Conservation (phyloP, 495 filamentous ascomycete species). For the Pyrenopolyporus hunteri region DNA sequence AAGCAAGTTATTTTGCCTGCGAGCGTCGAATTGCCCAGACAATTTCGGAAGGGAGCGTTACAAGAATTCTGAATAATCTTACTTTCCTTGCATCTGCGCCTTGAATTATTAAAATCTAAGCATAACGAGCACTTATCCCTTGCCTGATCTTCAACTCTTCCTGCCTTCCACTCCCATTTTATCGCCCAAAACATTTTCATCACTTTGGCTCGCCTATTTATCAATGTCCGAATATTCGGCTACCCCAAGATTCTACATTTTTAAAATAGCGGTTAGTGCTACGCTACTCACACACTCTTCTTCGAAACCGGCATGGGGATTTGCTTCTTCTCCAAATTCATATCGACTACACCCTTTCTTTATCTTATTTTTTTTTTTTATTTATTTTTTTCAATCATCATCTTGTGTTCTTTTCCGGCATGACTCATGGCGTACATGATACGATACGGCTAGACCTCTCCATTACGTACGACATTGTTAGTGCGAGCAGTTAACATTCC, state of each 20-base stretch:
- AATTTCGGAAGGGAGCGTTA: conserved; percentile 3
- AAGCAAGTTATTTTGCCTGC: not conserved
- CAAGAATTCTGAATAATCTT: conserved; percentile 23
- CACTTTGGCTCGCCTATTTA: conserved; percentile 11
- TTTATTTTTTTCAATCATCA: too few species aligned
- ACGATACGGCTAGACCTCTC: conserved; percentile 35
- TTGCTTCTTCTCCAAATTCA: not conserved
- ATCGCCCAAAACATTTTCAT: conserved; percentile 3
- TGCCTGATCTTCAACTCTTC: conserved; percentile 21
- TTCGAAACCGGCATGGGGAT: not conserved
- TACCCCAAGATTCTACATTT: not conserved
- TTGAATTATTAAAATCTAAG: conserved; percentile 36
- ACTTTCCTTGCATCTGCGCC: conserved; percentile 23
- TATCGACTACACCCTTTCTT: conserved; percentile 2
- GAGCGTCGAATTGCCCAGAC: conserved; percentile 15
- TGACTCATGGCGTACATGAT: conserved; percentile 37
- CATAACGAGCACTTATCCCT: conserved; percentile 26
- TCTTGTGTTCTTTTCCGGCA: conserved; percentile 18
- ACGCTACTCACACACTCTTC: not conserved
- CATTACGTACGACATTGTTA: conserved; percentile 22
- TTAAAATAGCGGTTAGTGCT: conserved; percentile 13
- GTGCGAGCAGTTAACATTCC: conserved; percentile 10
- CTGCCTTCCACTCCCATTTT: conserved; percentile 11
- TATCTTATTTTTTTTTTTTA: conserved; percentile 1
- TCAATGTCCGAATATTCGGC: conserved; percentile 9